phyloP scores from a whole-genome alignment of 192 early-diverging fungal species.

The Pilaira anomala region DNA sequence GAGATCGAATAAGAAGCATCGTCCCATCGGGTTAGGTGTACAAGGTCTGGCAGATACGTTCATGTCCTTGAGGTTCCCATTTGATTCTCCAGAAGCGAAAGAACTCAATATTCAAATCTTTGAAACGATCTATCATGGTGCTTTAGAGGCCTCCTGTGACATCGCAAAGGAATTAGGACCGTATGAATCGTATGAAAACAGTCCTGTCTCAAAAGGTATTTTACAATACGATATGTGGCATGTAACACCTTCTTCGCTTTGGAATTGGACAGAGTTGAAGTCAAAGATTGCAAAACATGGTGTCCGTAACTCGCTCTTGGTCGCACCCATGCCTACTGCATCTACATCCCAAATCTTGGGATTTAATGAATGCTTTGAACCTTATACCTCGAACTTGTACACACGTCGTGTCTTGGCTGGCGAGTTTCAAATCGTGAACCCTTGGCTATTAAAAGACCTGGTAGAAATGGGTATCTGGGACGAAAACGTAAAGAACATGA shows the following conservation, averaged over 20 bases:
- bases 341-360: conserved; percentile 97
- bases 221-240: conserved; percentile 96
- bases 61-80: conserved; percentile 91
- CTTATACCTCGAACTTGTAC: conserved; percentile 89
- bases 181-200: conserved; percentile 87
- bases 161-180: conserved; percentile 74
- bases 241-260: conserved; percentile 72
- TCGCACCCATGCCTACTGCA: conserved; percentile 98
- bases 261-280: conserved; percentile 89
- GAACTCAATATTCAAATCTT: conserved; percentile 86
- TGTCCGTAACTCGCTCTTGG: conserved; percentile 89
- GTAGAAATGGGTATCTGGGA: conserved; percentile 92
- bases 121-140: conserved; percentile 95
- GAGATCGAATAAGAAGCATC: conserved; percentile 88
- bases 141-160: conserved; percentile 89
- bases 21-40: conserved; percentile 97
- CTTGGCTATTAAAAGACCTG: conserved; percentile 91
- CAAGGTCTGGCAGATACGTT: conserved; percentile 98
- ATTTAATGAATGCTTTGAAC: conserved; percentile 97
- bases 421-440: conserved; percentile 99
- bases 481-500: conserved; percentile 90
- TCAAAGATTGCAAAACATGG: conserved; percentile 76
- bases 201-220: conserved; percentile 84
- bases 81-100: conserved; percentile 83
- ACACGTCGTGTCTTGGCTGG: conserved; percentile 93